phyloP scores from a whole-genome alignment of 257 asterid species.

The Cinchona pubescens region DNA sequence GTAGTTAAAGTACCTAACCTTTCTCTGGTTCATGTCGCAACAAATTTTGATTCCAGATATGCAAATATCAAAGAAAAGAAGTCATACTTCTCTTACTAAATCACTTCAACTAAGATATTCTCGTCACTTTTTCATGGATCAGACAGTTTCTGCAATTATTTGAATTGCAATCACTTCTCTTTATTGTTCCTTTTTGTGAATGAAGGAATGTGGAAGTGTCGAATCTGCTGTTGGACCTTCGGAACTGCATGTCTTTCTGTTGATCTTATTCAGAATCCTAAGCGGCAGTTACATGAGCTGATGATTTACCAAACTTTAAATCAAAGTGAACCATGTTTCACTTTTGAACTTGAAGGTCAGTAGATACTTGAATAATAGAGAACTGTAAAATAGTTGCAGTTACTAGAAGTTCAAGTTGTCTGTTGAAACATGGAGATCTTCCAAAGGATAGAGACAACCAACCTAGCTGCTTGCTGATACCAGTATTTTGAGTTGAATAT shows the following conservation, averaged over 20 bases:
- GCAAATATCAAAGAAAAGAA: background rate
- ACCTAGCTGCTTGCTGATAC: background rate
- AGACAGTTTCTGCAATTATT: conserved; percentile 35
- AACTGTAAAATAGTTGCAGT: conserved; percentile 17
- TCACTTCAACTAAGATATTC: background rate
- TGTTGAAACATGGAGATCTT: conserved; percentile 3
- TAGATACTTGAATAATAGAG: conserved; percentile 27
- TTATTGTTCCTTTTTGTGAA: conserved; percentile 35
- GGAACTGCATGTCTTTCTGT: conserved; percentile 50
- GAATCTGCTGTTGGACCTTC: conserved; percentile 78
- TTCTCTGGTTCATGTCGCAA: background rate
- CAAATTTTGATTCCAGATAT: background rate
- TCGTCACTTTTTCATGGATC: conserved; percentile 6
- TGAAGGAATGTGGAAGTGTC: conserved; percentile 96
- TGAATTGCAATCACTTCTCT: conserved; percentile 34
- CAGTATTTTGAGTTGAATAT: background rate
- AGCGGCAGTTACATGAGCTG: conserved; percentile 55
- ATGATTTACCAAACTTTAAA: conserved; percentile 54
- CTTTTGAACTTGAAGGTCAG: conserved; percentile 64
- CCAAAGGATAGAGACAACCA: background rate
- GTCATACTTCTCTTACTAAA: background rate
- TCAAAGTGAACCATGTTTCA: conserved; percentile 24
- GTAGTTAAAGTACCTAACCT: background rate
- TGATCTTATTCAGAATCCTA: conserved; percentile 57
- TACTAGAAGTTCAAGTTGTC: conserved; percentile 9